Evolutionary conservation across 495 filamentous ascomycete genomes (phyloP).

Genomic region (Xylaria palmicola): DNA sequence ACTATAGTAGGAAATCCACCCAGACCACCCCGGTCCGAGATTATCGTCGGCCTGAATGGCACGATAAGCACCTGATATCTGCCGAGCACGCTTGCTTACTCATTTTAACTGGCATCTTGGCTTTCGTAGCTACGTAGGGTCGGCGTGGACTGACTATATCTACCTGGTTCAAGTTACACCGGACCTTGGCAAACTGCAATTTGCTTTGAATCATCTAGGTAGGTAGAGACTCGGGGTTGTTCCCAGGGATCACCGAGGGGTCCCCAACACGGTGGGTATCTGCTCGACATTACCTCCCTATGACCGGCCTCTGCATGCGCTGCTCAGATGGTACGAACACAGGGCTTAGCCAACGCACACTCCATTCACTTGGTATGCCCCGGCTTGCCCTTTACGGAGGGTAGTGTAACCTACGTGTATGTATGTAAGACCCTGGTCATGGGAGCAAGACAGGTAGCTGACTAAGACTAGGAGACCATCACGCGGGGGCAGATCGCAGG

Average conservation of each 20-base stretch:
- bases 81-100: constrained; percentile 1
- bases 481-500: background rate
- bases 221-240: background rate
- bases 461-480: constrained; percentile 5
- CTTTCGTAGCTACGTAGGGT: background rate
- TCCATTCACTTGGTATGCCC: background rate
- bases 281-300: background rate
- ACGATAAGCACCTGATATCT: constrained; percentile 13
- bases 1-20: background rate
- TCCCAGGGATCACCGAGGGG: background rate
- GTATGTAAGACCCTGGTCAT: constrained; percentile 2
- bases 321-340: background rate
- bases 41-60: background rate
- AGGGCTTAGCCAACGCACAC: background rate
- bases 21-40: background rate
- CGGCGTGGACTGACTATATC: constrained; percentile 10
- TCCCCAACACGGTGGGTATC: background rate
- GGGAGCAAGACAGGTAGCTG: constrained; percentile 8
- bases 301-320: background rate
- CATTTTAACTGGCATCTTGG: background rate
- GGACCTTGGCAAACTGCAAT: background rate
- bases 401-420: constrained; percentile 5
- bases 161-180: background rate
- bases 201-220: background rate
- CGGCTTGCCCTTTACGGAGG: constrained; percentile 9